Conservation (phyloP, 83 land plant species). For the Picea abies region DNA sequence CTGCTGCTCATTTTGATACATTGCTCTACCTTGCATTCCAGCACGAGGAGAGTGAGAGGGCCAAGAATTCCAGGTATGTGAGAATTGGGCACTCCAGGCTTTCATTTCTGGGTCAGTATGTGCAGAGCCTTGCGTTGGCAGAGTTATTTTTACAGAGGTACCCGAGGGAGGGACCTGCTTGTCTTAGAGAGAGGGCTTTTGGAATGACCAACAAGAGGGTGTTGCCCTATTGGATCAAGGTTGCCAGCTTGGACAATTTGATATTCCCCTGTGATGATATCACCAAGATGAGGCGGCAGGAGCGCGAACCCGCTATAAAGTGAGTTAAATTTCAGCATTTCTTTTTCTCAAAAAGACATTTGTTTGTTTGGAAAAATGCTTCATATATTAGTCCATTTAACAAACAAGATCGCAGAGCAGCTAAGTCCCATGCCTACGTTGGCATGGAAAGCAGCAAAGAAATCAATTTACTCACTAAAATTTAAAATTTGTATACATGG, state of each 20-base stretch:
- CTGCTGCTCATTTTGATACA: constrained; percentile 80
- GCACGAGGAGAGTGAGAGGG: constrained; percentile 67
- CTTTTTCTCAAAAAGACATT: too few species aligned
- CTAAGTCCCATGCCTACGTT: too few species aligned
- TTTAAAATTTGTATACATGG: too few species aligned
- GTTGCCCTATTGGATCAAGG: constrained; percentile 78
- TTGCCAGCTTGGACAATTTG: constrained; percentile 84
- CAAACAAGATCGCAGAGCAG: too few species aligned
- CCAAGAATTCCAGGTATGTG: constrained; percentile 56
- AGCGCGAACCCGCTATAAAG: constrained; percentile 61
- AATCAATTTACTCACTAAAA: too few species aligned
- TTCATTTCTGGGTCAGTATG: constrained; percentile 80
- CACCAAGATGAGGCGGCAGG: constrained; percentile 48
- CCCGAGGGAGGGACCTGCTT: constrained; percentile 80
- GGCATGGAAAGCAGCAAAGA: too few species aligned
- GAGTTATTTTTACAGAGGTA: constrained; percentile 89
- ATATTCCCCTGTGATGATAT: constrained; percentile 77
- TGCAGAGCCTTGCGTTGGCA: constrained; percentile 71
- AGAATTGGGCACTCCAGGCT: constrained; percentile 84
- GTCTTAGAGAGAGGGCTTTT: constrained; percentile 88
- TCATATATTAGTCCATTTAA: too few species aligned
- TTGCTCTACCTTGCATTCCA: constrained; percentile 90
- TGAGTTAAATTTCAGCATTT: constrained; percentile 26
- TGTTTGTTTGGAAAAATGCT: too few species aligned
- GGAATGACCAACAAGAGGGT: constrained; percentile 76